phyloP scores from a whole-genome alignment of 768 basidiomycete species.

The Botryobasidium botryosum region DNA sequence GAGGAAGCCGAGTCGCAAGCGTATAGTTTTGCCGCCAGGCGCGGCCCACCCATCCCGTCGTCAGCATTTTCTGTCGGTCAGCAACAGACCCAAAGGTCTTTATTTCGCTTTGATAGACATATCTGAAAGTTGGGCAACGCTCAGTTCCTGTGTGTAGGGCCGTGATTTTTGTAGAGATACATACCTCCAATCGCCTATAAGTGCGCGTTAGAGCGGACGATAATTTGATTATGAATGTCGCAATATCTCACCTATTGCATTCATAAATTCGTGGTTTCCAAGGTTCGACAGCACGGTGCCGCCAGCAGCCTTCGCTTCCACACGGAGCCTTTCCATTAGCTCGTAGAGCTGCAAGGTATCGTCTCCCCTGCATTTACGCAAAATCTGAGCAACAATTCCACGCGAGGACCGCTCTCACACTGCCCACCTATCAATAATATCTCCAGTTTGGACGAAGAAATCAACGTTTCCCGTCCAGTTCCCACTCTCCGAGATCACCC shows the following conservation, averaged over 20 bases:
- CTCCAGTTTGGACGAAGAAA: slow-evolving; percentile 87
- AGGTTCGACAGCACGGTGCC: slow-evolving; percentile 62
- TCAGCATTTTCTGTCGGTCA: slow-evolving; percentile 54
- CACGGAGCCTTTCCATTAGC: slow-evolving; percentile 71
- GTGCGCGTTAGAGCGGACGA: slow-evolving; percentile 1
- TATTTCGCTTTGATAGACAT: slow-evolving; percentile 69
- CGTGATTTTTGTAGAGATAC: slow-evolving; percentile 14
- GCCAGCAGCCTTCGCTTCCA: slow-evolving; percentile 48
- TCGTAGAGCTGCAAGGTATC: slow-evolving; percentile 76
- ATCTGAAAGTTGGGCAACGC: slow-evolving; percentile 33
- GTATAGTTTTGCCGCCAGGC: slow-evolving; percentile 81
- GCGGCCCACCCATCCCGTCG: slow-evolving; percentile 52
- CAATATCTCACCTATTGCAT: slow-evolving; percentile 43
- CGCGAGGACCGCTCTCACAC: slow-evolving; percentile 7
- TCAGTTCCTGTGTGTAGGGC: slow-evolving; percentile 12
- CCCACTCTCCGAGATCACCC: slow-evolving; percentile 51
- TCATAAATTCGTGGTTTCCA: slow-evolving; percentile 98
- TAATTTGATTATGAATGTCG: neutral
- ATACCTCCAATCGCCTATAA: slow-evolving; percentile 71
- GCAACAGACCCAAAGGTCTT: slow-evolving; percentile 60
- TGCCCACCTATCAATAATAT: slow-evolving; percentile 77
- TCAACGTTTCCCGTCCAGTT: slow-evolving; percentile 74
- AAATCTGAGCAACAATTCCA: neutral
- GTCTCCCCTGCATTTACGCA: slow-evolving; percentile 42
- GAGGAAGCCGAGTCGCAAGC: slow-evolving; percentile 60